Evolutionary conservation across 495 filamentous ascomycete species (phyloP).

Genomic region (Jackrogersella minutella): DNA sequence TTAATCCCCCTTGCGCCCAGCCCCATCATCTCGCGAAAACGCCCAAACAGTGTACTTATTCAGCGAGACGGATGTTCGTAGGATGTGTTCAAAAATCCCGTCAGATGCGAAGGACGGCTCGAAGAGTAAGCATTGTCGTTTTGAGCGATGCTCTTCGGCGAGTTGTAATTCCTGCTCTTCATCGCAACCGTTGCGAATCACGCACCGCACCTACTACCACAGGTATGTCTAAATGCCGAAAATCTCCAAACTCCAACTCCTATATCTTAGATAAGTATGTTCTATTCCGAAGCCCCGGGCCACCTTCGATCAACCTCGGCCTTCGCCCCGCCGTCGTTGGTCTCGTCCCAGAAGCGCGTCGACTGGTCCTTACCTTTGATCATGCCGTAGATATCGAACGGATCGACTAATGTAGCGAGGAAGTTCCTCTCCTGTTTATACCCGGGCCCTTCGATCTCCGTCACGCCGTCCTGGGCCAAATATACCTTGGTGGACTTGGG

Average conservation of each 20-base stretch:
- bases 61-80: background rate
- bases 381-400: slow-evolving; percentile 71
- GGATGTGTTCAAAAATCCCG: background rate
- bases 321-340: slow-evolving; percentile 12
- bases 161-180: slow-evolving; percentile 5
- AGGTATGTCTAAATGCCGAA: background rate
- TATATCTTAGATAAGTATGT: background rate
- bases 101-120: background rate
- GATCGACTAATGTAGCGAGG: slow-evolving; percentile 67
- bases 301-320: background rate
- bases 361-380: slow-evolving; percentile 59
- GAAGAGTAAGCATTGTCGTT: background rate
- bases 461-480: slow-evolving; percentile 68
- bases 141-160: background rate
- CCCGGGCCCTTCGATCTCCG: slow-evolving; percentile 70
- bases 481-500: slow-evolving; percentile 71
- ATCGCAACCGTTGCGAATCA: background rate
- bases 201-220: background rate
- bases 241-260: background rate
- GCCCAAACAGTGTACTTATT: background rate
- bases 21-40: slow-evolving; percentile 2
- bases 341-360: slow-evolving; percentile 64
- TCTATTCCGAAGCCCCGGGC: background rate
- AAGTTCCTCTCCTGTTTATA: slow-evolving; percentile 65
- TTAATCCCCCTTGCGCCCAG: slow-evolving; percentile 12